Evolutionary conservation across 768 basidiomycete species (phyloP).

Genomic region (Kondoa subrosea): DNA sequence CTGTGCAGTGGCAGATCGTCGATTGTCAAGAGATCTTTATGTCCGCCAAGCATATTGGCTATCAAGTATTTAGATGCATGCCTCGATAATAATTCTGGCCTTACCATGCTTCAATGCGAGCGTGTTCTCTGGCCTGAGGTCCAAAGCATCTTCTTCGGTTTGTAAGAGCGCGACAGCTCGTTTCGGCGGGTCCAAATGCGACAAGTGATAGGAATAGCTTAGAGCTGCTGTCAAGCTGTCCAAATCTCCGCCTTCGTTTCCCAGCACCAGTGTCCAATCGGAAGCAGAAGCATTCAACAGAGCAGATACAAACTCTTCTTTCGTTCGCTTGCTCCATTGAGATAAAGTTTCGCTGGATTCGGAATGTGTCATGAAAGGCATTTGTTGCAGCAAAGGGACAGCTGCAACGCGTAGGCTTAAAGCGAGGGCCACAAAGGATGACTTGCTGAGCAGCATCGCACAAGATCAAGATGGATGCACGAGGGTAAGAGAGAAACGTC

Average conservation of each 20-base stretch:
- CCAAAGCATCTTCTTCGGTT: neutral
- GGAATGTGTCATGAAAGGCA: too few species aligned
- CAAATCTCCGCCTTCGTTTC: constrained; percentile 16
- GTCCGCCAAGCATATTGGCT: neutral
- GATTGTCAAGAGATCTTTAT: constrained; percentile 13
- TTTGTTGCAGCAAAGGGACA: too few species aligned
- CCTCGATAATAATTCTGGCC: neutral
- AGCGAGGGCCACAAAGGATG: too few species aligned
- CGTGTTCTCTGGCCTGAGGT: constrained; percentile 12
- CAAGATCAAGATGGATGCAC: too few species aligned
- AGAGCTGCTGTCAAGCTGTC: constrained; percentile 17
- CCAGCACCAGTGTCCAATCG: neutral
- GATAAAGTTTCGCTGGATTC: too few species aligned
- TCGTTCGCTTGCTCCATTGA: too few species aligned
- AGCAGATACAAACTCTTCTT: too few species aligned
- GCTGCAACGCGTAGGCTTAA: too few species aligned
- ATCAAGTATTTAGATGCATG: neutral
- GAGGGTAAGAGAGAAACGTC: too few species aligned
- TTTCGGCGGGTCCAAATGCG: constrained; percentile 5
- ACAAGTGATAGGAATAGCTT: constrained; percentile 8
- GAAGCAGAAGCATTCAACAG: neutral
- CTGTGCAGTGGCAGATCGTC: constrained; percentile 14
- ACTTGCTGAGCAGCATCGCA: too few species aligned
- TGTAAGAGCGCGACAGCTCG: constrained; percentile 15
- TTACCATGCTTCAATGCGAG: neutral